Conservation (phyloP, 768 basidiomycete species). For the Dacryopinax spathularia region DNA sequence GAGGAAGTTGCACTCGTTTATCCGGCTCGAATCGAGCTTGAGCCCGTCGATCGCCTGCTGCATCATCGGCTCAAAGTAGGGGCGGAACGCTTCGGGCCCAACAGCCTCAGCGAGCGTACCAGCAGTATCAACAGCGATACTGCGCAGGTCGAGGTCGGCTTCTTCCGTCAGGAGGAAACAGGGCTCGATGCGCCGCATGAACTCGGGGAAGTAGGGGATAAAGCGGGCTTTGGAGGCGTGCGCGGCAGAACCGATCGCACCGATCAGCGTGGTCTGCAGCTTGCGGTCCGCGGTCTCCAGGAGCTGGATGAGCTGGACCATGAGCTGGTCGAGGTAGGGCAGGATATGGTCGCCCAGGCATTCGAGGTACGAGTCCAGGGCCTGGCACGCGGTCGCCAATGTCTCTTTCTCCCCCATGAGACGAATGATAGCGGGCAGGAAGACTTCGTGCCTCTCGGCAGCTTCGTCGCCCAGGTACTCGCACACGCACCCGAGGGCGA, state of each 20-base stretch:
- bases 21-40: conserved; percentile 59
- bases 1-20: conserved; percentile 90
- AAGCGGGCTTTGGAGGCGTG: conserved; percentile 88
- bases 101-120: conserved; percentile 97
- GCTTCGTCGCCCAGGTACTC: conserved; percentile 96
- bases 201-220: conserved; percentile 84
- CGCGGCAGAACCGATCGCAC: conserved; percentile 94
- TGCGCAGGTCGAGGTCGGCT: conserved; percentile 86
- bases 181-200: conserved; percentile 74
- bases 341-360: conserved; percentile 76
- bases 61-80: conserved; percentile 96
- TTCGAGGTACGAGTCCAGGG: conserved; percentile 90
- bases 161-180: conserved; percentile 76
- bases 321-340: conserved; percentile 82
- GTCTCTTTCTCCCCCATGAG: conserved; percentile 76
- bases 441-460: conserved; percentile 56
- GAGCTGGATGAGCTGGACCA: conserved; percentile 80
- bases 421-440: conserved; percentile 86
- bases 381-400: conserved; percentile 87
- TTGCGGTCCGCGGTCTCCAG: conserved; percentile 73
- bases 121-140: conserved; percentile 97
- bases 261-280: conserved; percentile 89
- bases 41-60: conserved; percentile 82
- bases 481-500: conserved; percentile 88
- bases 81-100: conserved; percentile 83